Conservation (phyloP, 192 early-diverging fungal species). For the Phlyctochytrium planicorne region DNA sequence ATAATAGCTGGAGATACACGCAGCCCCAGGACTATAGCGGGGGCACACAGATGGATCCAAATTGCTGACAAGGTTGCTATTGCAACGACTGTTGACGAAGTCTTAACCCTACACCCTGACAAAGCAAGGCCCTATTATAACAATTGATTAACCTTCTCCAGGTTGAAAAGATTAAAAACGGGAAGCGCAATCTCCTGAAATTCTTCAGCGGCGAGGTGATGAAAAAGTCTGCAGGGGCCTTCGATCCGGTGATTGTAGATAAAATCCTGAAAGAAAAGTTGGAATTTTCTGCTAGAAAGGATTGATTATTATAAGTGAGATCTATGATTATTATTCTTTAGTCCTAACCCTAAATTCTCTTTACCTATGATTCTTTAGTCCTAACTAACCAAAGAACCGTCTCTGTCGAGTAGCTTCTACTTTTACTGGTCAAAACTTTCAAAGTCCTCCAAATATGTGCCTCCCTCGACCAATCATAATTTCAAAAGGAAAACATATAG, state of each 20-base stretch:
- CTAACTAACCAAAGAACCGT: too few relatives aligned
- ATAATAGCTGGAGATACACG: conserved; percentile 67
- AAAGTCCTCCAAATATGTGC: too few relatives aligned
- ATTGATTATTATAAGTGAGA: too few relatives aligned
- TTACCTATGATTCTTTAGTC: too few relatives aligned
- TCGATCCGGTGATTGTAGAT: conserved; percentile 71
- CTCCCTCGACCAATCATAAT: too few relatives aligned
- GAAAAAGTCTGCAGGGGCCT: conserved; percentile 73
- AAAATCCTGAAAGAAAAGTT: conserved; percentile 46
- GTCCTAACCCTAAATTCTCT: too few relatives aligned
- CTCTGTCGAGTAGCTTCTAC: too few relatives aligned
- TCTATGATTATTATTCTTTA: too few relatives aligned
- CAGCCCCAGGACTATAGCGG: conserved; percentile 53
- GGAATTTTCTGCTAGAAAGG: too few relatives aligned
- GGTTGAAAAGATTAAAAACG: conserved; percentile 59
- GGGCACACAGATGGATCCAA: conserved; percentile 38
- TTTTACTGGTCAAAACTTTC: too few relatives aligned
- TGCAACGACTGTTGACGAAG: conserved; percentile 27
- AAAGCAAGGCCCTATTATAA: conserved; percentile 23
- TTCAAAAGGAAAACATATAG: too few relatives aligned
- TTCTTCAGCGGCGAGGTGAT: conserved; percentile 87
- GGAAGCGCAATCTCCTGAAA: conserved; percentile 65
- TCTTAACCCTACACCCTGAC: background rate
- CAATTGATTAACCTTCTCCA: conserved; percentile 38
- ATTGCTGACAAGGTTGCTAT: conserved; percentile 60